Conservation (phyloP, 1,284 basidiomycete species). For the Ustilago esculenta region DNA sequence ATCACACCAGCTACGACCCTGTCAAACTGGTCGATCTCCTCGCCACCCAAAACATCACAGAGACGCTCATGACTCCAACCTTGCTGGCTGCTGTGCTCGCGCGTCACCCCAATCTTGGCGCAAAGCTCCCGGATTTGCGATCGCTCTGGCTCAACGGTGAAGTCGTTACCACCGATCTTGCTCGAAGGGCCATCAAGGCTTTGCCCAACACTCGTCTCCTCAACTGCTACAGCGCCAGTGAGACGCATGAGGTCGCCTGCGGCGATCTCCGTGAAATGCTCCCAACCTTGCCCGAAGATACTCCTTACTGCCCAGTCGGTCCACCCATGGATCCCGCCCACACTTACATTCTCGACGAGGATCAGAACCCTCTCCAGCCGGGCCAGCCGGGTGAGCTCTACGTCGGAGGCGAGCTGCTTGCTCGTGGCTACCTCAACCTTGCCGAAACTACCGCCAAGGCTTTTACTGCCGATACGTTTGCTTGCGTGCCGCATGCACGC, state of each 20-base stretch:
- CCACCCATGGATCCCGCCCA: constrained; percentile 56
- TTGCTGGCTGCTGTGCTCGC: constrained; percentile 62
- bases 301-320: constrained; percentile 61
- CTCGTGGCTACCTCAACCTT: constrained; percentile 64
- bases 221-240: constrained; percentile 66
- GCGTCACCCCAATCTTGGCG: constrained; percentile 47
- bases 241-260: constrained; percentile 65
- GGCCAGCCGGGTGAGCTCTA: constrained; percentile 61
- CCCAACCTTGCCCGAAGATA: constrained; percentile 17
- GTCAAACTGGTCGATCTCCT: constrained; percentile 59
- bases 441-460: constrained; percentile 62
- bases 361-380: constrained; percentile 47
- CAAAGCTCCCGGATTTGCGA: constrained; percentile 55
- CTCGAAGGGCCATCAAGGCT: constrained; percentile 56
- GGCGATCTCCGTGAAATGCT: constrained; percentile 58
- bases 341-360: constrained; percentile 63
- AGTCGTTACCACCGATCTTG: constrained; percentile 64
- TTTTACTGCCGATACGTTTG: constrained; percentile 51
- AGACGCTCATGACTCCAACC: constrained; percentile 66
- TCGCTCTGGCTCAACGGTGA: constrained; percentile 67
- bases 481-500: constrained; percentile 28
- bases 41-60: constrained; percentile 56
- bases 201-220: constrained; percentile 60
- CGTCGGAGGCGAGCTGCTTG: constrained; percentile 62
- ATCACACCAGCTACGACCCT: constrained; percentile 63